phyloP scores from a whole-genome alignment of 83 land plant species.

The Diphasiastrum complanatum region DNA sequence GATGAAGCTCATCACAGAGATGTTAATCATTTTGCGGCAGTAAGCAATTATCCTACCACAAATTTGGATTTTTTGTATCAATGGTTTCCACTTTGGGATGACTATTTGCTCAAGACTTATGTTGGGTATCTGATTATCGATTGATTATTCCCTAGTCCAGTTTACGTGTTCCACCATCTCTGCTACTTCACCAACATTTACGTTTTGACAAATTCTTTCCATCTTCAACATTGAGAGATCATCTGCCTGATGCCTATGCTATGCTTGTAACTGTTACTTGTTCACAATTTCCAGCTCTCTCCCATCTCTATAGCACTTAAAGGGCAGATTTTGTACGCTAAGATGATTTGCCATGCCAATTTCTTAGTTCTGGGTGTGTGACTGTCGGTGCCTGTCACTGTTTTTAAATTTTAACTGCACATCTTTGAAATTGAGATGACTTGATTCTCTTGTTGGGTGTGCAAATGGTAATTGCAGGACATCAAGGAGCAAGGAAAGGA shows the following conservation, averaged over 20 bases:
- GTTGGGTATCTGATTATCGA: too few relatives aligned
- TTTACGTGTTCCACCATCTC: too few relatives aligned
- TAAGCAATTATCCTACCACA: conserved; percentile 20
- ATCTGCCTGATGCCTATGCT: too few relatives aligned
- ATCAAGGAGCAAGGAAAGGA: conserved; percentile 25
- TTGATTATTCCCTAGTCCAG: too few relatives aligned
- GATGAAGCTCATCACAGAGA: conserved; percentile 98
- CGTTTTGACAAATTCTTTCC: too few relatives aligned
- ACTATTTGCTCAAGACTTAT: background rate
- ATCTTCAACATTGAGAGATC: too few relatives aligned
- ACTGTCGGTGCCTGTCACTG: background rate
- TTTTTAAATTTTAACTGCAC: background rate
- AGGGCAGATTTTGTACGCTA: background rate
- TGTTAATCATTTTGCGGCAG: conserved; percentile 95
- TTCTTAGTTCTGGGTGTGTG: background rate
- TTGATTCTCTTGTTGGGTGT: background rate
- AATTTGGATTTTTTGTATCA: background rate
- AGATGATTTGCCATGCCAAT: background rate
- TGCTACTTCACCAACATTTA: too few relatives aligned
- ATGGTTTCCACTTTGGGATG: background rate
- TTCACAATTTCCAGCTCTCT: too few relatives aligned
- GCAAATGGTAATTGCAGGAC: conserved; percentile 15
- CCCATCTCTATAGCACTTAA: background rate
- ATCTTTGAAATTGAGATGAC: background rate
- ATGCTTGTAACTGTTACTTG: too few relatives aligned